Evolutionary conservation across 768 basidiomycete species (phyloP).

Genomic region (Mycena latifolia): DNA sequence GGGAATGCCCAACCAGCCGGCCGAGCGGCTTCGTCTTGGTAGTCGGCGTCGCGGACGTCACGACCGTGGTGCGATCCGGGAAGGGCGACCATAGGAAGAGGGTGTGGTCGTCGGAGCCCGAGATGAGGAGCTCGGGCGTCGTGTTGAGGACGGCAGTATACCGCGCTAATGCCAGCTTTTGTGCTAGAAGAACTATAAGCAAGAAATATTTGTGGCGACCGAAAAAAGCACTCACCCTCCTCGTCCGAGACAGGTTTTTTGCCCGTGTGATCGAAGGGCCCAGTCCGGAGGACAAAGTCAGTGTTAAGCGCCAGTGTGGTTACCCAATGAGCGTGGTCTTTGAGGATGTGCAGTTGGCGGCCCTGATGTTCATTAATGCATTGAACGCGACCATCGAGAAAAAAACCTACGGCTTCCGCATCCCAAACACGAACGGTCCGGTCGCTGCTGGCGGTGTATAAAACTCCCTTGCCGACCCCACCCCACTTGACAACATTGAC

Average conservation of each 20-base stretch:
- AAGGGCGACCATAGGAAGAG: constrained; percentile 96
- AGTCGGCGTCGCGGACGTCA: constrained; percentile 44
- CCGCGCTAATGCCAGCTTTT: constrained; percentile 79
- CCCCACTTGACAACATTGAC: constrained; percentile 98
- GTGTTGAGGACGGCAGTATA: constrained; percentile 78
- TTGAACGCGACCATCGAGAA: constrained; percentile 7
- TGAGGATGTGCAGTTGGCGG: constrained; percentile 83
- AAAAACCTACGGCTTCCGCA: constrained; percentile 69
- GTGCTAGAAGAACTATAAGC: constrained; percentile 61
- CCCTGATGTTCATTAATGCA: constrained; percentile 62
- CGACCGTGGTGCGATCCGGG: constrained; percentile 54
- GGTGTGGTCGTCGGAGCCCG: constrained; percentile 98
- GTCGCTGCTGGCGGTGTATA: constrained; percentile 97
- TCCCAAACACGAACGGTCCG: constrained; percentile 96
- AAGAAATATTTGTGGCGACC: background rate
- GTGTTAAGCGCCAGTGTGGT: constrained; percentile 96
- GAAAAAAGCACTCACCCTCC: constrained; percentile 67
- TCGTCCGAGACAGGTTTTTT: constrained; percentile 84
- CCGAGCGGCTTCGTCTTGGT: constrained; percentile 77
- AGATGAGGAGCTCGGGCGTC: constrained; percentile 88
- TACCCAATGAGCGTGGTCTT: constrained; percentile 99
- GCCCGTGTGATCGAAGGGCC: constrained; percentile 91
- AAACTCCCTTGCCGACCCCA: constrained; percentile 84
- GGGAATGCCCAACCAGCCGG: constrained; percentile 93
- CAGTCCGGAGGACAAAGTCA: constrained; percentile 94